A percentile compares a stretch with the other conserved stretches of the same genome.
These are phyloP conservation scores for Cercospora sp. DNA, from an alignment of 2,329 filamentous ascomycete genomes.

Conservation along the genomic window DNA sequence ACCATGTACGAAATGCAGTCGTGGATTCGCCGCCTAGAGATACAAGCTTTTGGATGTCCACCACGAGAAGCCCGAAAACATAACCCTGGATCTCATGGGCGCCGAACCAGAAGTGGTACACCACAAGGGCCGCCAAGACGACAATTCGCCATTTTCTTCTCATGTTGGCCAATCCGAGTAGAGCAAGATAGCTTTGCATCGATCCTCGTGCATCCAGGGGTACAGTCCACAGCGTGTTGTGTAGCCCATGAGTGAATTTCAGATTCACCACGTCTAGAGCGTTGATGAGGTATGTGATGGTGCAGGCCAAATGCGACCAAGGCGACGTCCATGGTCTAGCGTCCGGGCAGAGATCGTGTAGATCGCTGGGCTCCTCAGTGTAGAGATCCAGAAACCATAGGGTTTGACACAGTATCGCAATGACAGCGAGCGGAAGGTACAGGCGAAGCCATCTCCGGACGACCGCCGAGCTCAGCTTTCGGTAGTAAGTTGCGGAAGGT, in stretches of 20 bases:
- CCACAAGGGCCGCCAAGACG: neutral
- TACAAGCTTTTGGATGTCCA: neutral
- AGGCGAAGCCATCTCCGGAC: neutral
- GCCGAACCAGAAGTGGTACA: neutral
- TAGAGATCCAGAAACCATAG: neutral
- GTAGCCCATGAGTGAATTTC: neutral
- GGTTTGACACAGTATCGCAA: neutral
- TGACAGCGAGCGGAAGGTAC: neutral
- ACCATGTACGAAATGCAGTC: neutral
- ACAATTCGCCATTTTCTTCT: neutral
- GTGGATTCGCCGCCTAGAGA: neutral
- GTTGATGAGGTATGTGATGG: neutral
- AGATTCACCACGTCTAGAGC: neutral
- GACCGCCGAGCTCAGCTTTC: neutral
- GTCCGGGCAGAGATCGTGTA: neutral
- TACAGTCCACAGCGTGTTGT: neutral
- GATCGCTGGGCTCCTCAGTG: neutral
- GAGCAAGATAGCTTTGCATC: neutral
- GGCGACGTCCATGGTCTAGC: neutral
- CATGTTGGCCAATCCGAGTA: neutral
- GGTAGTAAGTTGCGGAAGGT: neutral
- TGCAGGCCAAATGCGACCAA: neutral
- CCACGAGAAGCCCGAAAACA: neutral
- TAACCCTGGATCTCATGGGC: neutral
- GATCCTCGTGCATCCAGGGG: neutral